These are phyloP conservation scores for Protea cynaroides DNA, from an alignment of 164 flowering plant species.

Conservation along the genomic window DNA sequence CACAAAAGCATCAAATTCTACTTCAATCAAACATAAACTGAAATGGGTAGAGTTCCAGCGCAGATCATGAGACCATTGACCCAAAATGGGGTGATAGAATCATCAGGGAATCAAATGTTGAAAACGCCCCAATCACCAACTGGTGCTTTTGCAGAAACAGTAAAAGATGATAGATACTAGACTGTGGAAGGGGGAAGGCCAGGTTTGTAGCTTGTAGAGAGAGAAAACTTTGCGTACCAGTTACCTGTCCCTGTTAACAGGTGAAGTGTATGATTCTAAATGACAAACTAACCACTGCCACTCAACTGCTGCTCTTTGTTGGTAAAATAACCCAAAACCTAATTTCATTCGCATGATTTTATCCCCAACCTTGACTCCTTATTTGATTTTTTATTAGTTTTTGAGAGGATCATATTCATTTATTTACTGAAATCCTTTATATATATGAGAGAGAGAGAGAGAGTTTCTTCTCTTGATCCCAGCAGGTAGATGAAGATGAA, in stretches of 20 bases:
- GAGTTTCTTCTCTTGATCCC: too few relatives aligned
- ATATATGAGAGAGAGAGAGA: too few relatives aligned
- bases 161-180: slow-evolving; percentile 11
- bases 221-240: slow-evolving; percentile 36
- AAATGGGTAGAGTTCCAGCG: slow-evolving; percentile 12
- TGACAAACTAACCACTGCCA: slow-evolving; percentile 63
- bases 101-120: slow-evolving; percentile 45
- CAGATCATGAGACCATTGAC: slow-evolving; percentile 19
- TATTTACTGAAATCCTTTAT: too few relatives aligned
- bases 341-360: slow-evolving; percentile 20
- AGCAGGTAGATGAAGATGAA: too few relatives aligned
- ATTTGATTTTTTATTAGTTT: too few relatives aligned
- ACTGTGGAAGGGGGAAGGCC: too few relatives aligned
- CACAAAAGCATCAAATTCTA: slow-evolving; percentile 39
- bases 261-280: slow-evolving; percentile 47
- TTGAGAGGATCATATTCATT: too few relatives aligned
- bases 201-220: slow-evolving; percentile 10
- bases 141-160: slow-evolving; percentile 39
- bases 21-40: slow-evolving; percentile 27
- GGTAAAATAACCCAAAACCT: slow-evolving; percentile 52
- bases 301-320: slow-evolving; percentile 59
- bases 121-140: slow-evolving; percentile 28
- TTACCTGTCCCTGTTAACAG: slow-evolving; percentile 41
- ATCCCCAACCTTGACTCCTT: not conserved
- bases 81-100: slow-evolving; percentile 22